Conservation (phyloP, 2,329 filamentous ascomycete species). For the Bipolaris bicolor region DNA sequence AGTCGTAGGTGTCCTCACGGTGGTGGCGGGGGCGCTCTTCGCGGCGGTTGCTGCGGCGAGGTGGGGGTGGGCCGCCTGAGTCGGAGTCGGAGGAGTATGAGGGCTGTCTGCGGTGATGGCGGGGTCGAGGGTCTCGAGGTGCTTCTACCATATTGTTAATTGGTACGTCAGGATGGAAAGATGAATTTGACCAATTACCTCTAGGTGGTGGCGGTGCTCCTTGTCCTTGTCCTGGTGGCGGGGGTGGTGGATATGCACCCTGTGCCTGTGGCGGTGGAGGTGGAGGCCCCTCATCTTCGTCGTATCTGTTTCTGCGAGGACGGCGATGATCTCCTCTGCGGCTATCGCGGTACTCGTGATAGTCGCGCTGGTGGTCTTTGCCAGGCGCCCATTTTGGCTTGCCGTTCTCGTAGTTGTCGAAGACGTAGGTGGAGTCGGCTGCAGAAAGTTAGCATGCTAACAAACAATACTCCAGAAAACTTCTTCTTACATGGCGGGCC, state of each 20-base stretch:
- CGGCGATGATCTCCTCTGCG: conserved; percentile 29
- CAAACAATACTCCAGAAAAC: background rate
- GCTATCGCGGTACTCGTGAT: conserved; percentile 30
- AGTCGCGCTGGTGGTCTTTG: conserved; percentile 29
- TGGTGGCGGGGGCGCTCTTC: conserved; percentile 26
- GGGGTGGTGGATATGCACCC: conserved; percentile 12
- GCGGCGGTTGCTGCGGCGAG: conserved; percentile 29
- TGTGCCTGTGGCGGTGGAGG: conserved; percentile 1
- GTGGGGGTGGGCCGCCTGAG: conserved; percentile 26
- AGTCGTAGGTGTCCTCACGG: conserved; percentile 33
- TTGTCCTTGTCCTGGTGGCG: conserved; percentile 11
- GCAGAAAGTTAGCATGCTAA: conserved; percentile 3
- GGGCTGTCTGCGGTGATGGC: conserved; percentile 23
- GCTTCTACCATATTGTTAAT: background rate
- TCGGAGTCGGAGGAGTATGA: conserved; percentile 30
- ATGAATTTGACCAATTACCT: conserved; percentile 1
- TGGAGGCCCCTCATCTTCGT: conserved; percentile 26
- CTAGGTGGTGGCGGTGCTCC: conserved; percentile 14
- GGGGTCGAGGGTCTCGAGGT: conserved; percentile 15
- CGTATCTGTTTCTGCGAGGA: conserved; percentile 20
- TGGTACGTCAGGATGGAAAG: background rate
- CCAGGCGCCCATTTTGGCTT: conserved; percentile 35
- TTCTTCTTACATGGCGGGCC: conserved; percentile 9
- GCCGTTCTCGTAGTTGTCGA: conserved; percentile 38
- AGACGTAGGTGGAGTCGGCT: conserved; percentile 34